A percentile compares a stretch with the other conserved stretches of the same genome.
Conservation (phyloP, 495 filamentous ascomycete species). For the Neurospora cerealis region DNA sequence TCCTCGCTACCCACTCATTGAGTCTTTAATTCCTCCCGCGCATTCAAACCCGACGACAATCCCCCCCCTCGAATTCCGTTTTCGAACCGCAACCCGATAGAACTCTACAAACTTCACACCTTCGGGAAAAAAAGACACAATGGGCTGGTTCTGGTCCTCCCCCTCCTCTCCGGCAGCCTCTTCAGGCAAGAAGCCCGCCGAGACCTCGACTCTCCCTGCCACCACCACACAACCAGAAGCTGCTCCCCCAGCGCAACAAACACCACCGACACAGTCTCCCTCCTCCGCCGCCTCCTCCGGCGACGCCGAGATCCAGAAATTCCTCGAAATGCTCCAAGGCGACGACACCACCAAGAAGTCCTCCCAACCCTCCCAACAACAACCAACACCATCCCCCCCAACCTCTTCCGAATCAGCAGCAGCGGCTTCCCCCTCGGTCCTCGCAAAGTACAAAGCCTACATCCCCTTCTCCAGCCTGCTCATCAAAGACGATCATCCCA, state of each 20-base stretch:
- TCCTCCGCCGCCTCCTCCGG: conserved; percentile 8
- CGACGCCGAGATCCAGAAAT: conserved; percentile 34
- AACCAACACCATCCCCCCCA: background rate
- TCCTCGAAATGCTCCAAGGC: conserved; percentile 27
- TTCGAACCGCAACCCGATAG: background rate
- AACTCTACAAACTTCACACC: background rate
- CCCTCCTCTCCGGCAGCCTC: conserved; percentile 16
- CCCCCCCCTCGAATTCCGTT: background rate
- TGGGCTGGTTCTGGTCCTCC: conserved; percentile 44
- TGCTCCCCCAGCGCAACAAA: background rate
- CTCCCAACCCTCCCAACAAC: conserved; percentile 1
- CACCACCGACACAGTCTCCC: conserved; percentile 3
- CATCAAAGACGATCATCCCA: conserved; percentile 14
- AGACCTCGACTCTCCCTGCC: conserved; percentile 1
- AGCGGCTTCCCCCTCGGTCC: conserved; percentile 6
- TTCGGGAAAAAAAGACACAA: conserved; percentile 14
- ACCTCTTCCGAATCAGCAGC: background rate
- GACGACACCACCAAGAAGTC: conserved; percentile 8
- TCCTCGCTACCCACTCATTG: too few relatives aligned
- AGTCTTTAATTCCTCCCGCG: too few relatives aligned
- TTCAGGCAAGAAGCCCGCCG: conserved; percentile 9
- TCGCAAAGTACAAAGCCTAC: background rate
- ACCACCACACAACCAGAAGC: conserved; percentile 10
- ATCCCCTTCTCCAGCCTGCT: background rate
- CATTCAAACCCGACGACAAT: background rate